Conservation (phyloP, 495 filamentous ascomycete species). For the Xylaria castorea region DNA sequence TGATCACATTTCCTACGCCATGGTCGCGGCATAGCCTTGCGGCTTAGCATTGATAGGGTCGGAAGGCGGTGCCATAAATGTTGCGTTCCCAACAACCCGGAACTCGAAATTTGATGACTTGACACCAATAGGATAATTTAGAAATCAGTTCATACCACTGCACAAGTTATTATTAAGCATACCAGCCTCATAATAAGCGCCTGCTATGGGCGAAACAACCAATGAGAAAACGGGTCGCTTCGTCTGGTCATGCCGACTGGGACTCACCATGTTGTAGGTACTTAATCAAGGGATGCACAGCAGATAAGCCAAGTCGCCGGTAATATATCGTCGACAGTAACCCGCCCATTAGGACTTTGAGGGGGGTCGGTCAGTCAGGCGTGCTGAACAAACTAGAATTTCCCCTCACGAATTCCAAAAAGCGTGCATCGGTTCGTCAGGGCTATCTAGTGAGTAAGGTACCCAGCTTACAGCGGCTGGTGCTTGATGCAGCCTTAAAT, state of each 20-base stretch:
- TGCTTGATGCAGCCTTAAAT: neutral
- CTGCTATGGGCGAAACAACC: neutral
- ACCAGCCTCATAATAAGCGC: slow-evolving; percentile 14
- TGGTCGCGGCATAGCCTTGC: neutral
- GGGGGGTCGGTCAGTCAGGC: neutral
- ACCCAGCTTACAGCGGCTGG: neutral
- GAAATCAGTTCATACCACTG: neutral
- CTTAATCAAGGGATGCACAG: neutral
- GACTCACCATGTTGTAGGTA: neutral
- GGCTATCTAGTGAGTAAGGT: too few species aligned
- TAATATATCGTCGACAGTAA: neutral
- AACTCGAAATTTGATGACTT: neutral
- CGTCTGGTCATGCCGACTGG: neutral
- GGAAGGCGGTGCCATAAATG: too few species aligned
- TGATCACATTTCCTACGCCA: neutral
- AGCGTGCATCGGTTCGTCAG: too few species aligned
- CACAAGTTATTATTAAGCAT: neutral
- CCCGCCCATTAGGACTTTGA: neutral
- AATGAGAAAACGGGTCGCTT: neutral
- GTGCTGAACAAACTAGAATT: neutral
- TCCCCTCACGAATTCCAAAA: too few species aligned
- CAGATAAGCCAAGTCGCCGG: neutral
- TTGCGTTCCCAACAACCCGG: neutral
- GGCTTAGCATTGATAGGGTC: neutral
- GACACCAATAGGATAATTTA: neutral